These are phyloP conservation scores for Diplogelasinospora grovesii DNA, from an alignment of 495 filamentous ascomycete species.

Conservation along the genomic window DNA sequence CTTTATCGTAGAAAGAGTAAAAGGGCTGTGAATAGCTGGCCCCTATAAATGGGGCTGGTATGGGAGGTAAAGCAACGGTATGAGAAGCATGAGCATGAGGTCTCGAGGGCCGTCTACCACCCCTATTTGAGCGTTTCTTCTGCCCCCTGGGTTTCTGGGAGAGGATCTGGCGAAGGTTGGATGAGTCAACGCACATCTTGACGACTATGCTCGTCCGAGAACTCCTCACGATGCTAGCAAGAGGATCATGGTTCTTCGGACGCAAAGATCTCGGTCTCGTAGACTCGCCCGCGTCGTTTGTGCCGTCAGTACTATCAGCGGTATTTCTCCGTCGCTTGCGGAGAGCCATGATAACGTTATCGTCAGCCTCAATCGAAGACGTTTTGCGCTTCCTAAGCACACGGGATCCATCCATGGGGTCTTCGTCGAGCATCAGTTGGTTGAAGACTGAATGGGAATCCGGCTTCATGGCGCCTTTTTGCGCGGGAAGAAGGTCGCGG, in stretches of 20 bases:
- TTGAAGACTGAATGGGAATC: constrained; percentile 84
- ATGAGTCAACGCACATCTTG: constrained; percentile 51
- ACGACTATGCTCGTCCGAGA: constrained; percentile 30
- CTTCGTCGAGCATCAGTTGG: constrained; percentile 68
- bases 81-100: constrained; percentile 7
- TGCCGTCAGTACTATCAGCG: constrained; percentile 29
- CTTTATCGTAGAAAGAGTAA: constrained; percentile 78
- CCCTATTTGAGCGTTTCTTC: constrained; percentile 39
- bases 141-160: constrained; percentile 36
- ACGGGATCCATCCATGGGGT: constrained; percentile 78
- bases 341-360: constrained; percentile 33
- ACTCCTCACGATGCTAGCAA: constrained; percentile 30
- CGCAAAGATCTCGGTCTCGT: constrained; percentile 36
- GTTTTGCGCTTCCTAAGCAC: constrained; percentile 81
- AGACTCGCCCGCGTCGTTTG: constrained; percentile 22
- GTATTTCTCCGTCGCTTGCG: constrained; percentile 41
- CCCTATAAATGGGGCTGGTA: constrained; percentile 46
- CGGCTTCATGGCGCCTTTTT: constrained; percentile 61
- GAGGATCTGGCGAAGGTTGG: constrained; percentile 54
- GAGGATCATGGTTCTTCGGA: constrained; percentile 22
- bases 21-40: constrained; percentile 57
- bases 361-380: constrained; percentile 42
- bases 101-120: constrained; percentile 12
- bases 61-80: constrained; percentile 14
- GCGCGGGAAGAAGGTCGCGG: constrained; percentile 69